Percentiles rank a stretch among this genome's conserved stretches.
These are phyloP conservation scores for Rosa lucieae DNA, from an alignment of 306 rosid genomes.

Conservation along the genomic window DNA sequence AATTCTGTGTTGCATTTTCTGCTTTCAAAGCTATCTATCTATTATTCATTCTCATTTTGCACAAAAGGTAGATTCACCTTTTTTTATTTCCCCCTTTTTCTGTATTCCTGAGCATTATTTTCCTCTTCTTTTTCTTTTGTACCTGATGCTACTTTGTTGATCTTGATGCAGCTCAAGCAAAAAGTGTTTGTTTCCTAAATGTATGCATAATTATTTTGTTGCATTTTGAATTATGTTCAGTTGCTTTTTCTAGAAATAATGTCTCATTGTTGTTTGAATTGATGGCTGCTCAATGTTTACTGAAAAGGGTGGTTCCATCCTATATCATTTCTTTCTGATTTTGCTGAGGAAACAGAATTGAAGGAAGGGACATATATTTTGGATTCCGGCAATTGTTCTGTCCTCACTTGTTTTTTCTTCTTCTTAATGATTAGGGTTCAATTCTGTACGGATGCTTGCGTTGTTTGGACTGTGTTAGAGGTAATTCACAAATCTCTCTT, in stretches of 20 bases:
- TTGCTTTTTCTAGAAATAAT: not conserved
- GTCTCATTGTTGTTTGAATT: not conserved
- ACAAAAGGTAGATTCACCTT: constrained; percentile 11
- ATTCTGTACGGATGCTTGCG: constrained; percentile 18
- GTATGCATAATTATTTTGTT: not conserved
- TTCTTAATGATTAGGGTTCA: constrained; percentile 17
- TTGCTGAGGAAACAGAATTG: not conserved
- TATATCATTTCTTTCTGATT: not conserved
- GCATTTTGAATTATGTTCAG: not conserved
- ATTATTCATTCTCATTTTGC: constrained; percentile 10
- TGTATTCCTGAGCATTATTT: not conserved
- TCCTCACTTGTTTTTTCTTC: not conserved
- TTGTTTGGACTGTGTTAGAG: constrained; percentile 26
- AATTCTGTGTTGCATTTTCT: constrained; percentile 5
- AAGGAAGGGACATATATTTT: not conserved
- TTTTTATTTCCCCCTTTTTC: no score
- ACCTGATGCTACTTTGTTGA: constrained; percentile 1
- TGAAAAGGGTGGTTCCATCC: not conserved
- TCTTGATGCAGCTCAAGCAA: constrained; percentile 27
- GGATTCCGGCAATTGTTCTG: not conserved
- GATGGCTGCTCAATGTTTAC: not conserved
- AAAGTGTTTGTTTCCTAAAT: constrained; percentile 2
- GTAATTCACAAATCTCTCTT: constrained; percentile 23
- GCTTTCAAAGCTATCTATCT: not conserved
- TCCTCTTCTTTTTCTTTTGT: not conserved